Evolutionary conservation across 495 filamentous ascomycete species (phyloP).

Genomic region (Hypoxylon lienhwacheense): DNA sequence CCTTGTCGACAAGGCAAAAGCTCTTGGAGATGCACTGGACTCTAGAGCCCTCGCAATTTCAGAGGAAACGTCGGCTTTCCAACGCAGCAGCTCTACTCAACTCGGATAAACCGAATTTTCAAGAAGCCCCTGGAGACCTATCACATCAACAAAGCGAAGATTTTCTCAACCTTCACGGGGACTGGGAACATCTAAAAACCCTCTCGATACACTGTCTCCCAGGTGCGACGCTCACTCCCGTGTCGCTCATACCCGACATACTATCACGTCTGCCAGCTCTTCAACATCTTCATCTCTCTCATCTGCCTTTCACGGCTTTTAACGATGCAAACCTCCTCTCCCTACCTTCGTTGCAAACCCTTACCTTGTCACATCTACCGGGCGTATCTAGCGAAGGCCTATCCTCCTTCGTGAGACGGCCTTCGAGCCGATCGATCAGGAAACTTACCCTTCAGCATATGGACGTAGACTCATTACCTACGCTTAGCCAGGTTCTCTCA

Average conservation of each 20-base stretch:
- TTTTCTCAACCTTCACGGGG: slow-evolving; percentile 69
- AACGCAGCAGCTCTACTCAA: slow-evolving; percentile 34
- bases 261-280: slow-evolving; percentile 70
- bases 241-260: slow-evolving; percentile 66
- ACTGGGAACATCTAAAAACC: slow-evolving; percentile 72
- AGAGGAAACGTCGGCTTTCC: slow-evolving; percentile 39
- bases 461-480: slow-evolving; percentile 65
- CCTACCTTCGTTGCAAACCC: slow-evolving; percentile 70
- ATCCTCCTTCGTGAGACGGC: slow-evolving; percentile 65
- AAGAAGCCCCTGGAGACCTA: slow-evolving; percentile 55
- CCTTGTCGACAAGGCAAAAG: slow-evolving; percentile 71
- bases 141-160: slow-evolving; percentile 63
- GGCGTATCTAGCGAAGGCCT: slow-evolving; percentile 80
- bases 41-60: slow-evolving; percentile 49
- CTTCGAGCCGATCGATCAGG: slow-evolving; percentile 57
- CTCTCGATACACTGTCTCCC: slow-evolving; percentile 71
- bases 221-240: slow-evolving; percentile 63
- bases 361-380: slow-evolving; percentile 74
- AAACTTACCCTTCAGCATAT: slow-evolving; percentile 65
- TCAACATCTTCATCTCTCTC: slow-evolving; percentile 72
- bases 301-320: slow-evolving; percentile 71
- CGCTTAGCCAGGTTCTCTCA: slow-evolving; percentile 74
- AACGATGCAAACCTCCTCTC: slow-evolving; percentile 67
- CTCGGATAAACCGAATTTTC: slow-evolving; percentile 26
- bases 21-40: slow-evolving; percentile 83